Base-by-base conservation (phyloP, 768 basidiomycete species). In the Boletus sp. region DNA sequence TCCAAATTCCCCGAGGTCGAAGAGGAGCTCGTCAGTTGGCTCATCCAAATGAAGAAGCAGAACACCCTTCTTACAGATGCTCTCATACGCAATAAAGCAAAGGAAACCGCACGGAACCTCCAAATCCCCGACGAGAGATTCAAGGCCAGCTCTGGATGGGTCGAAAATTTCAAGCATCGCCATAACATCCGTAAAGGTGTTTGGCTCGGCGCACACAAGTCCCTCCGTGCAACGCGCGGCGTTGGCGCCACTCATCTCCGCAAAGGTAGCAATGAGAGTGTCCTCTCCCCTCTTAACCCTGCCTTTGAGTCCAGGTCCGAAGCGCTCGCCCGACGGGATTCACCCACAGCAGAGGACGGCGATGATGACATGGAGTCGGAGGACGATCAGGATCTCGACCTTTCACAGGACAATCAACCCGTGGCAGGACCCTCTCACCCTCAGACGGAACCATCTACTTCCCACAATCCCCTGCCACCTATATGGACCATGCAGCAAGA, bases 71-170 rank as follows among this genome's bases (percentile, higher is more conserved):
- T 93, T 55, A 83, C 83, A 32, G 93, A 96, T 69, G 76, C 81
- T 7, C 62, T 71, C 54, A 79, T 84, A 51, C 83, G 85, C 54
- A 73, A 74, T 30, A 83, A 85, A 63, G 91, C 91, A 21, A 82
- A 83, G 58, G 80, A 83, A 58, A 78, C 88, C 56, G 89, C 86
- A 2, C 71, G 75, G 40, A 65, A 59, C 7, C 77, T 84, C 47
- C 74, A 78, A 48, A 83, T 87, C 56, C 67, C 77, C 44, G 80
- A 84, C 54, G 86, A 88, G 53, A 80, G 82, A 68, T 95, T 95
- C 81, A 94, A 93, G 72, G 92, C 89, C n/a, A 90, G 87, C 65
- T 84, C 87, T 10, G 90, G 91, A 5, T 95, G 93, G 93, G 79
- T 95, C 50, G 91, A 94, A 67, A 91, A 91, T 68, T 95, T 93